Percentiles rank a stretch among this genome's conserved stretches.
phyloP scores from a whole-genome alignment of 805 yeast genomes.

The Schizosaccharomyces japonicus region DNA sequence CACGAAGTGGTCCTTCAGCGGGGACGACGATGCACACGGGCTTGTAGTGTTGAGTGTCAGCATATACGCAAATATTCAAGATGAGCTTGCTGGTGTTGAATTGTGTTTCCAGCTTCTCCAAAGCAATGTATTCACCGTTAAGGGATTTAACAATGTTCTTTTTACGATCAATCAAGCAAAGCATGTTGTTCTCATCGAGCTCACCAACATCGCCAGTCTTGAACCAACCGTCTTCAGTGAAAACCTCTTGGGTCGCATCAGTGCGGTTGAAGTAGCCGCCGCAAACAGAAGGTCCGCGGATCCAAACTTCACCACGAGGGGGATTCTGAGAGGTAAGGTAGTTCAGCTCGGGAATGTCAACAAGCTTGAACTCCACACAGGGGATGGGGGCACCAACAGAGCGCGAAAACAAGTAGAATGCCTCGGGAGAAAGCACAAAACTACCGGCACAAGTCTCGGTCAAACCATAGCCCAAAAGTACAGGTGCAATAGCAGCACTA shows the following conservation, averaged over 20 bases:
- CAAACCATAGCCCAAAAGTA: constrained; percentile 86
- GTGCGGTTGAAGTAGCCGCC: constrained; percentile 63
- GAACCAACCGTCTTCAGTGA: constrained; percentile 79
- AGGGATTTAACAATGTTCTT: constrained; percentile 87
- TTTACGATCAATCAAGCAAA: constrained; percentile 73
- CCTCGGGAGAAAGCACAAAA: constrained; percentile 36
- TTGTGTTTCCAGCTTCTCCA: constrained; percentile 76
- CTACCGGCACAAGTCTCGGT: constrained; percentile 91
- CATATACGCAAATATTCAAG: constrained; percentile 87
- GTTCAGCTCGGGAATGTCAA: constrained; percentile 79
- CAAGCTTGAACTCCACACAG: constrained; percentile 62
- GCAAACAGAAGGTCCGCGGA: constrained; percentile 51
- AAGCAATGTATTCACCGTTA: constrained; percentile 93
- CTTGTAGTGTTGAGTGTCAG: constrained; percentile 66
- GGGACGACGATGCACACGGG: constrained; percentile 84
- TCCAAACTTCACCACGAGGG: constrained; percentile 77
- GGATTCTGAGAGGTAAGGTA: constrained; percentile 50
- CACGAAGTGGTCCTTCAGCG: constrained; percentile 38
- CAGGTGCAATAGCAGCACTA: constrained; percentile 51
- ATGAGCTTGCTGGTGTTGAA: constrained; percentile 60
- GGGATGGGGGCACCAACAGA: constrained; percentile 68
- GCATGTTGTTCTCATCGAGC: constrained; percentile 61
- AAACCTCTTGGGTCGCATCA: constrained; percentile 53
- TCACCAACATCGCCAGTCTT: constrained; percentile 80
- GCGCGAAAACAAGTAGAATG: constrained; percentile 39